Conservation (phyloP, 495 filamentous ascomycete genomes). For the Neurospora cerealis region DNA sequence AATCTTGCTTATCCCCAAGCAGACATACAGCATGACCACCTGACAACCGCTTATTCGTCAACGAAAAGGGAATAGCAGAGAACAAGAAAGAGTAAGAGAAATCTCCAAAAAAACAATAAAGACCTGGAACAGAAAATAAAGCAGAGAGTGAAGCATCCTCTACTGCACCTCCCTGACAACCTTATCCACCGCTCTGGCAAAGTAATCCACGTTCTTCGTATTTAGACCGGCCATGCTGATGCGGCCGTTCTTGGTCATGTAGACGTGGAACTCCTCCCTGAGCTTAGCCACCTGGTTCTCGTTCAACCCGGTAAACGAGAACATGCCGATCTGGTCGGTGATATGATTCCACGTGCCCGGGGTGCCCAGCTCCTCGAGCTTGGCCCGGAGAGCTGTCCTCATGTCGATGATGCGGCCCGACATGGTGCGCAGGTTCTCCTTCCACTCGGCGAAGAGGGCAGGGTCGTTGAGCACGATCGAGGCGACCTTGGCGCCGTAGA, state of each 20-base stretch:
- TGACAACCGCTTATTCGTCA: background rate
- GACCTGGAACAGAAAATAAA: background rate
- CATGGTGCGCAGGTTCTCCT: slow-evolving; percentile 88
- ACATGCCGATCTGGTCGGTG: slow-evolving; percentile 99
- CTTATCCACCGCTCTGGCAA: slow-evolving; percentile 79
- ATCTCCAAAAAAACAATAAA: background rate
- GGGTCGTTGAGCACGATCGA: slow-evolving; percentile 73
- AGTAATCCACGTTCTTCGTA: slow-evolving; percentile 81
- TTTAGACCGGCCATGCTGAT: slow-evolving; percentile 97
- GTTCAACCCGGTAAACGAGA: slow-evolving; percentile 85
- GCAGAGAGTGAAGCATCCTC: background rate
- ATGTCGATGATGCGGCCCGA: slow-evolving; percentile 86
- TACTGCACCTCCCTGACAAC: slow-evolving; percentile 57
- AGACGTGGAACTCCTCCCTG: slow-evolving; percentile 74
- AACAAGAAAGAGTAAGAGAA: background rate
- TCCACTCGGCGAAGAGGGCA: slow-evolving; percentile 82
- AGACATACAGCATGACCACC: background rate
- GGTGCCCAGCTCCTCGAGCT: slow-evolving; percentile 72
- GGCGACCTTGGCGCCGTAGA: slow-evolving; percentile 87
- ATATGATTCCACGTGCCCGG: slow-evolving; percentile 95
- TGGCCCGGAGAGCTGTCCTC: slow-evolving; percentile 62
- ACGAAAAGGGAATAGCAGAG: background rate
- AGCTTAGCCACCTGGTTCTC: slow-evolving; percentile 80
- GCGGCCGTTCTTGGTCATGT: slow-evolving; percentile 98
- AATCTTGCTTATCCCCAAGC: background rate